phyloP scores from a whole-genome alignment of 176 grass and related monocot species.

The Carex kokanica region DNA sequence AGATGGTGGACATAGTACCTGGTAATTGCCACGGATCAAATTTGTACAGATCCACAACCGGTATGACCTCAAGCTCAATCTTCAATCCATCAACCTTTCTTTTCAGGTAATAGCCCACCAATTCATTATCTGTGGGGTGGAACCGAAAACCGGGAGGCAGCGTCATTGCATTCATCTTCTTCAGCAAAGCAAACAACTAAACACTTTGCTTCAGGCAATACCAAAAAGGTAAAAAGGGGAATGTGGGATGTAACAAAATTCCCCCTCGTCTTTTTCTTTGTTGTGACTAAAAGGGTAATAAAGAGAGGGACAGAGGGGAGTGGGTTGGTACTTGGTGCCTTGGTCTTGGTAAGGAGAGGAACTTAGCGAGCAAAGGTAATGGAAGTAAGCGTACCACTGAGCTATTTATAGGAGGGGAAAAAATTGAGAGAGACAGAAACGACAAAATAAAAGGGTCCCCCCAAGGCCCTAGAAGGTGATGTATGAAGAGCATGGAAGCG shows the following conservation, averaged over 20 bases:
- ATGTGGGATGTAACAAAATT: neutral
- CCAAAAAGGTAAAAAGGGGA: neutral
- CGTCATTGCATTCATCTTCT: neutral
- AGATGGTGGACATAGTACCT: slow-evolving; percentile 29
- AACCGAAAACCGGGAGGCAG: slow-evolving; percentile 76
- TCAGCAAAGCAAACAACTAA: neutral
- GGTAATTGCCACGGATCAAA: slow-evolving; percentile 87
- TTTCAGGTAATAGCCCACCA: slow-evolving; percentile 92
- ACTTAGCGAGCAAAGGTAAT: neutral
- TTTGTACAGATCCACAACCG: slow-evolving; percentile 87
- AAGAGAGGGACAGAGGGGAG: neutral
- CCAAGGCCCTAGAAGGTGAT: neutral
- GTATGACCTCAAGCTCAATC: slow-evolving; percentile 95
- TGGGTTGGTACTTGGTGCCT: neutral
- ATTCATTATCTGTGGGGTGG: slow-evolving; percentile 96
- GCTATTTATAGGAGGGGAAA: neutral
- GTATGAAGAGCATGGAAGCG: neutral
- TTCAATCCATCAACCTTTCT: slow-evolving; percentile 79
- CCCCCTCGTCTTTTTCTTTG: neutral
- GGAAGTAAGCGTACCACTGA: neutral
- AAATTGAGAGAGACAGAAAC: neutral
- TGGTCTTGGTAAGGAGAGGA: neutral
- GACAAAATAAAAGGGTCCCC: neutral
- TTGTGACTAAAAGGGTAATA: neutral
- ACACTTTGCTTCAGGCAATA: neutral